phyloP scores from a whole-genome alignment of 2,329 filamentous ascomycete species.

The Cordyceps cicadae region DNA sequence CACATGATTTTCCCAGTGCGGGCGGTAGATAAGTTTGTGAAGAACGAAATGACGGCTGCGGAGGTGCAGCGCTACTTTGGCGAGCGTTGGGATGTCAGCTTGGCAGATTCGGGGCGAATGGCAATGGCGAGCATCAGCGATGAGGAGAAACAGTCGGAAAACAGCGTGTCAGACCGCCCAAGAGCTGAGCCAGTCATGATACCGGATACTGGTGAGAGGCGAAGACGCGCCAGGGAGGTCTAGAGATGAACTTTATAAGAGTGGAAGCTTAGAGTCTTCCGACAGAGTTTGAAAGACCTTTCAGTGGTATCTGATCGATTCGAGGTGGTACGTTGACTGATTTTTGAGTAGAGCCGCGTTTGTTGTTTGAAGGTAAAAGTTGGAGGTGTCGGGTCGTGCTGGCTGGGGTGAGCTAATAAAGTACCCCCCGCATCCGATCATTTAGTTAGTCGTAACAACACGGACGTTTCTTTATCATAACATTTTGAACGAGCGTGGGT shows the following conservation, averaged over 20 bases:
- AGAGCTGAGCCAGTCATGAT: not conserved
- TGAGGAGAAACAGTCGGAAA: not conserved
- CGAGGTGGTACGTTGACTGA: not conserved
- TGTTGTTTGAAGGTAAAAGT: too few relatives aligned
- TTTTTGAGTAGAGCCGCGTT: too few relatives aligned
- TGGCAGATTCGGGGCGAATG: slow-evolving; percentile 11
- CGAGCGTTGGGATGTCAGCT: slow-evolving; percentile 25
- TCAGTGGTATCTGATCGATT: not conserved
- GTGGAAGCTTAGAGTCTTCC: not conserved
- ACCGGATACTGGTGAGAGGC: not conserved
- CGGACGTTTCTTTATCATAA: not conserved
- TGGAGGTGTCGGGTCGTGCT: too few relatives aligned
- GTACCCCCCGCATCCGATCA: not conserved
- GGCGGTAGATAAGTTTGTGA: slow-evolving; percentile 23
- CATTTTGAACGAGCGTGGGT: not conserved
- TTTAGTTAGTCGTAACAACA: not conserved
- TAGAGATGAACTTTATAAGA: not conserved
- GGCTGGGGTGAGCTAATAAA: too few relatives aligned
- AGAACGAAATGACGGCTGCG: slow-evolving; percentile 15
- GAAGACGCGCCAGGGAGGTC: not conserved
- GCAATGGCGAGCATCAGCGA: not conserved
- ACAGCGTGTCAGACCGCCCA: not conserved
- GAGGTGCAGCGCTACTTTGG: slow-evolving; percentile 23
- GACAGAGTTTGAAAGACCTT: not conserved
- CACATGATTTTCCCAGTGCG: slow-evolving; percentile 23